Evolutionary conservation across 768 basidiomycete genomes (phyloP), one percentile per base, ranked within the genome.

Genomic region (Hypholoma fasciculare): DNA sequence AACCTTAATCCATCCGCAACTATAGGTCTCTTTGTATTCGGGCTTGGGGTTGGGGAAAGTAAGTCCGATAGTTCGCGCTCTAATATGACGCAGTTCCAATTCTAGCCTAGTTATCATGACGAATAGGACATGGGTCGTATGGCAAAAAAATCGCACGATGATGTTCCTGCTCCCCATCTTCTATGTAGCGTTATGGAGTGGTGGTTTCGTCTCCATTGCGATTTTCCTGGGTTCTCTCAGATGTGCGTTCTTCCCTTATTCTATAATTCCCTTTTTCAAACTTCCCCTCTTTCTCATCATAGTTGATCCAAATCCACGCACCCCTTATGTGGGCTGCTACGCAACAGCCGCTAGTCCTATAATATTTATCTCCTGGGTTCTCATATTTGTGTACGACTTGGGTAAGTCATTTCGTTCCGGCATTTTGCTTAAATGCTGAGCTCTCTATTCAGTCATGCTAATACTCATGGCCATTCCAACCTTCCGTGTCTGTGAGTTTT

Each of bases 91-190:
- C 42, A 37, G 5, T 6, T 23, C 20, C 0, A 23, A 11, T 2
- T 50, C 8, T 34, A 47, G 30, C 38, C 3, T 26, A 65, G 64
- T 61, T 37, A 52, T 65, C 7, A 58, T 65, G 54, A 65, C 62
- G 14, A 51, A 59, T 9, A 57, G 65, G 26, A 65, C 65, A 3
- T 65, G 65, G 65, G 65, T 60, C 20, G 62, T 65, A 7, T 65
- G 65, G 65, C 50, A 59, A 23, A 63, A 59, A 40, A 56, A 49
- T 44, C 46, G 55, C 12, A 52, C 36, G 3, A 44, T 65, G 48
- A 57, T 55, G 26, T 55, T 46, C 19, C 6, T 52, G 16, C 56
- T 65, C 27, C 44, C 49, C 4, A 52, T 59, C 14, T 62, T 63
- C 37, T 61, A 59, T 39, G n/a, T 59, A 13, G 47, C 55, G 2